A percentile compares a stretch with the other conserved stretches of the same genome.
Evolutionary conservation across 306 rosid species (phyloP).

Genomic region (Dicorynia guianensis): DNA sequence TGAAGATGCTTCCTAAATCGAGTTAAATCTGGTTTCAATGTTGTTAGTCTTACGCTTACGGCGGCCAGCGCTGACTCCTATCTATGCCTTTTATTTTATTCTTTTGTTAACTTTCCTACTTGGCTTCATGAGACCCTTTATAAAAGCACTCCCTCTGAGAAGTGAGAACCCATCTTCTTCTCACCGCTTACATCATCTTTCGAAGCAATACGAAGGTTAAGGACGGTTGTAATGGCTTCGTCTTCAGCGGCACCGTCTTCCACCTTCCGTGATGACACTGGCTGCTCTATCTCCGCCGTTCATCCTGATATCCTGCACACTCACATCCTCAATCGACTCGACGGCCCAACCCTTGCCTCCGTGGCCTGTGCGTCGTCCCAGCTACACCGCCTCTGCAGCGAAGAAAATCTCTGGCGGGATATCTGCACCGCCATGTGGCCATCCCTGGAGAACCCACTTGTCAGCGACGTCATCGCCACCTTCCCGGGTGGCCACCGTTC

Average conservation of each 20-base stretch:
- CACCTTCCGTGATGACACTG: constrained; percentile 1
- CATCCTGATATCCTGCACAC: constrained; percentile 67
- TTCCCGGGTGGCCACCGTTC: constrained; percentile 76
- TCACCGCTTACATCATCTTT: no score
- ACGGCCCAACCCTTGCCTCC: constrained; percentile 68
- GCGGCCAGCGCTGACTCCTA: no score
- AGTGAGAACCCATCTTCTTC: no score
- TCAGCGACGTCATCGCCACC: constrained; percentile 48
- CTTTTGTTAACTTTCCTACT: no score
- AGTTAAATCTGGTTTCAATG: not conserved
- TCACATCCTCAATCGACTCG: constrained; percentile 78
- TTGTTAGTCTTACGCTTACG: no score
- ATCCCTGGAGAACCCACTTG: constrained; percentile 46
- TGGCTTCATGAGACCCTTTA: no score
- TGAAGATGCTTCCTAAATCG: not conserved
- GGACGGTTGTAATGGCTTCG: not conserved
- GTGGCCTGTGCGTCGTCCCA: constrained; percentile 60
- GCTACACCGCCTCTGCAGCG: constrained; percentile 57
- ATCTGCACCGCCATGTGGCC: constrained; percentile 75
- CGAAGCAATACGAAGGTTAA: no score
- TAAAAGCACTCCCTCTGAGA: no score
- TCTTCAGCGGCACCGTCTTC: not conserved
- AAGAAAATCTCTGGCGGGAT: constrained; percentile 67
- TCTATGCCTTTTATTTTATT: no score
- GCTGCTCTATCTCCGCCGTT: constrained; percentile 49